Base-by-base conservation (phyloP, 805 yeast species). In the Teunomyces tritomae region DNA sequence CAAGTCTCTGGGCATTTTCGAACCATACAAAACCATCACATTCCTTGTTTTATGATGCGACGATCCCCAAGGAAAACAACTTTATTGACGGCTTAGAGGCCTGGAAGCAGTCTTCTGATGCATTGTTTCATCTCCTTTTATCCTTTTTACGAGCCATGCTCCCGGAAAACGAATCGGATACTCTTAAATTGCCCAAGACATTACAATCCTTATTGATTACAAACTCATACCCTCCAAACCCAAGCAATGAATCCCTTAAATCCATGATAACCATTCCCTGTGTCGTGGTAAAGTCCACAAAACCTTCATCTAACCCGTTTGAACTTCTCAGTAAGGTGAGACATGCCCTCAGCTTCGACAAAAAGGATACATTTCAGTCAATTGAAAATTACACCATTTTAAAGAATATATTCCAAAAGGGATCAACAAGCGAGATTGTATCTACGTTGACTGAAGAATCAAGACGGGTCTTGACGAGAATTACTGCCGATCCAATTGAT, bases 1-100 rank as follows among this genome's bases (percentile, higher is more conserved):
- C 92, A 34, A 91, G 92, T 6, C 68, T 88, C 20, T 90, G 96
- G 96, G 97, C 96, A 0, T 90, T 90, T 58, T 78, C 82, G 43
- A 74, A 77, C 1, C 61, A 62, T 10, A 56, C 64, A 26, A 57
- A 55, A 39, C 59, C 53, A 40, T 55, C 55, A 44, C 63, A 55
- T 50, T 63, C 67, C 35, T 58, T 73, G 9, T 71, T 71, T 40
- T 70, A 59, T 48, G 70, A 70, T 48, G 75, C 77, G 1, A 71
- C 73, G 9, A 36, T 59, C 32, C 50, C 41, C 11, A 52, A 56
- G 49, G 76, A 71, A 47, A 56, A 58, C 45, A 62, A 58, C 39
- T 87, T 87, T 61, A 77, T 78, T 32, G 84, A 85, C 51, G 96
- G 96, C 2, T 63, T 89, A 47, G 79, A 80, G 39, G 78, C 79